Conservation (phyloP, 2,329 filamentous ascomycete species). For the Aspergillus sp. region DNA sequence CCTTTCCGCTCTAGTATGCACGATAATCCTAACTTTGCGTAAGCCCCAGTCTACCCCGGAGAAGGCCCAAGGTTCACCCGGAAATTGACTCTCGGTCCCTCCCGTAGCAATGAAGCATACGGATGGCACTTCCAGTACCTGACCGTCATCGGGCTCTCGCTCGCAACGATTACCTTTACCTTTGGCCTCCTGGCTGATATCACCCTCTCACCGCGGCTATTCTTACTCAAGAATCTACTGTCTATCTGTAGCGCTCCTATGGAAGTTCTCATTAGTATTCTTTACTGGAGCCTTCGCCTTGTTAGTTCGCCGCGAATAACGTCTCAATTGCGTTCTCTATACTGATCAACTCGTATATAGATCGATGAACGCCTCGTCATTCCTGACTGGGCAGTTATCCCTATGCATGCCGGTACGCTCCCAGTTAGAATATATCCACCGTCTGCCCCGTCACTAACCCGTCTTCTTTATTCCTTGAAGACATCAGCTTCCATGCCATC, state of each 20-base stretch:
- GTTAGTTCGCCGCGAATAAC: conserved; percentile 32
- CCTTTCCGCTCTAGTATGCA: conserved; percentile 32
- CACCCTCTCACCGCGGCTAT: conserved; percentile 52
- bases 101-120: conserved; percentile 55
- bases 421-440: neutral
- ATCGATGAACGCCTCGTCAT: conserved; percentile 51
- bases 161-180: conserved; percentile 56
- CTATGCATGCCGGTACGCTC: conserved; percentile 36
- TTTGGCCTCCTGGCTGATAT: conserved; percentile 57
- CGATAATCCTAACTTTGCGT: conserved; percentile 45
- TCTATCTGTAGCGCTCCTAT: conserved; percentile 59
- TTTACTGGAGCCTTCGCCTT: conserved; percentile 60
- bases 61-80: neutral
- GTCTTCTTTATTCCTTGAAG: conserved; percentile 22
- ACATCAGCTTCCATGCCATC: conserved; percentile 51
- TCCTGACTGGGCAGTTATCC: conserved; percentile 43
- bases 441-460: neutral
- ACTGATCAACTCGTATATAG: conserved; percentile 19
- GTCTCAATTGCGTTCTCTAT: neutral
- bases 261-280: conserved; percentile 58
- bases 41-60: conserved; percentile 14
- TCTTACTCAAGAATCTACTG: conserved; percentile 58
- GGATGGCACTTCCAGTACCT: conserved; percentile 67
- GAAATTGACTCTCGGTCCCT: conserved; percentile 13
- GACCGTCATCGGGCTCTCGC: conserved; percentile 60